phyloP scores from a whole-genome alignment of 2,329 filamentous ascomycete species.

The Passalora sequoiae region DNA sequence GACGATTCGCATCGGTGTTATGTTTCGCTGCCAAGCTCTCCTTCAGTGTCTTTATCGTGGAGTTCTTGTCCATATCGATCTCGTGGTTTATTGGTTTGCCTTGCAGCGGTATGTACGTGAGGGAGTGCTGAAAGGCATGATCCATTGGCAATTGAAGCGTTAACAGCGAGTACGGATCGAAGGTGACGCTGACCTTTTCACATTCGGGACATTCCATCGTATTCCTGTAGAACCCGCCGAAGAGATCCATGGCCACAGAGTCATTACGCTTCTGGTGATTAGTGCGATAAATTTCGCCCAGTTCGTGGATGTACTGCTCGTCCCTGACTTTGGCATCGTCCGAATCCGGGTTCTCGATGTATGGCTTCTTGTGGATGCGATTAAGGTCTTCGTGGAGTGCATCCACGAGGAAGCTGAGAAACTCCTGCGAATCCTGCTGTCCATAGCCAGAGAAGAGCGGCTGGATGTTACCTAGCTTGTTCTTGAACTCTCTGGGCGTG shows the following conservation, averaged over 20 bases:
- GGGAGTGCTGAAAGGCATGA: slow-evolving; percentile 68
- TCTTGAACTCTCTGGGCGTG: slow-evolving; percentile 76
- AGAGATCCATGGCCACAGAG: slow-evolving; percentile 90
- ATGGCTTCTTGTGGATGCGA: slow-evolving; percentile 89
- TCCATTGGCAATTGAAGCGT: slow-evolving; percentile 86
- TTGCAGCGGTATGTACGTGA: slow-evolving; percentile 74
- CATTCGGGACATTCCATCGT: slow-evolving; percentile 88
- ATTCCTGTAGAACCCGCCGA: slow-evolving; percentile 97
- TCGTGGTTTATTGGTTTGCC: slow-evolving; percentile 65
- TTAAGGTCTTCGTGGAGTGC: slow-evolving; percentile 93
- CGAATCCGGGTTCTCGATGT: slow-evolving; percentile 95
- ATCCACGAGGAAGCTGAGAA: slow-evolving; percentile 89
- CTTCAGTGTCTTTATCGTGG: slow-evolving; percentile 63
- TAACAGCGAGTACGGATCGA: slow-evolving; percentile 93
- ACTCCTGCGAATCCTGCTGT: slow-evolving; percentile 96
- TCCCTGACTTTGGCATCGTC: slow-evolving; percentile 93
- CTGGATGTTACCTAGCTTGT: slow-evolving; percentile 71
- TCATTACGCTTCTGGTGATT: slow-evolving; percentile 91
- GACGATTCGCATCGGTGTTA: slow-evolving; percentile 50
- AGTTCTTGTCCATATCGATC: slow-evolving; percentile 75
- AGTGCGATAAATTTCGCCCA: slow-evolving; percentile 84
- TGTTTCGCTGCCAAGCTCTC: slow-evolving; percentile 54
- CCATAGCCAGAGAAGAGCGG: slow-evolving; percentile 88
- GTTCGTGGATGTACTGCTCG: slow-evolving; percentile 69
- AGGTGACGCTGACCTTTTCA: slow-evolving; percentile 94